phyloP scores from a whole-genome alignment of 768 basidiomycete genomes.

The Saitozyma sp. region DNA sequence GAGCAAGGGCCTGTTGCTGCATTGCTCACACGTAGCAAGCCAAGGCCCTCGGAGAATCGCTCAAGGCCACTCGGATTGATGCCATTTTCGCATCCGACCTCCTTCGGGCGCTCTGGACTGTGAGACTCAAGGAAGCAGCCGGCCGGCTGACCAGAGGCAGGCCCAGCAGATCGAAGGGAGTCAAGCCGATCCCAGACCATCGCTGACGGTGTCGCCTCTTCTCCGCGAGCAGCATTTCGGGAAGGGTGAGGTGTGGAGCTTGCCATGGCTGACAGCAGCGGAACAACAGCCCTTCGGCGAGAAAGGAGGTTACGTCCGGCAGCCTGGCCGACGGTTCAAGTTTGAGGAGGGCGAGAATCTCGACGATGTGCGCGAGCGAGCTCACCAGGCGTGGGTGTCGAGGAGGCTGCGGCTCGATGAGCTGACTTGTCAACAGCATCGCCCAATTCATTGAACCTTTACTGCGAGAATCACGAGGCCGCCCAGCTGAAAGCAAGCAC shows the following conservation, averaged over 20 bases:
- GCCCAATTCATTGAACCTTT: slow-evolving; percentile 52
- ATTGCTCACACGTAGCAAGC: slow-evolving; percentile 49
- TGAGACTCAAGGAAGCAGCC: slow-evolving; percentile 17
- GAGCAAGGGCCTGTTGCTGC: slow-evolving; percentile 6
- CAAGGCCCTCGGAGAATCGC: slow-evolving; percentile 47
- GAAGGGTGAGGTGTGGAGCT: slow-evolving; percentile 45
- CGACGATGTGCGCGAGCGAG: slow-evolving; percentile 53
- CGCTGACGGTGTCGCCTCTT: slow-evolving; percentile 44
- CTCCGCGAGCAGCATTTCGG: slow-evolving; percentile 56
- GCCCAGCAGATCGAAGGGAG: slow-evolving; percentile 47
- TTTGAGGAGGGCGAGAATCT: slow-evolving; percentile 54
- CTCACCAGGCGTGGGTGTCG: slow-evolving; percentile 48
- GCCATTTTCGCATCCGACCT: slow-evolving; percentile 54
- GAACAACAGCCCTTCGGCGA: slow-evolving; percentile 37
- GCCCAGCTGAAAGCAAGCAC: slow-evolving; percentile 34
- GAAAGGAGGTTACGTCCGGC: slow-evolving; percentile 29
- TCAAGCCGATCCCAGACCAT: slow-evolving; percentile 43
- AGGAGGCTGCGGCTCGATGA: not conserved
- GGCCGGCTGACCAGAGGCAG: slow-evolving; percentile 8
- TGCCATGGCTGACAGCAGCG: slow-evolving; percentile 11
- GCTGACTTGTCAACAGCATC: slow-evolving; percentile 31
- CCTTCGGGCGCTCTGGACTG: slow-evolving; percentile 55
- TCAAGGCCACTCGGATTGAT: slow-evolving; percentile 34
- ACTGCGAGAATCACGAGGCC: slow-evolving; percentile 36
- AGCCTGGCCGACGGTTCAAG: slow-evolving; percentile 46